A percentile compares a stretch with the other conserved stretches of the same genome.
These are phyloP conservation scores for Acephala macrosclerotiorum DNA, from an alignment of 2,329 filamentous ascomycete genomes.

Conservation along the genomic window DNA sequence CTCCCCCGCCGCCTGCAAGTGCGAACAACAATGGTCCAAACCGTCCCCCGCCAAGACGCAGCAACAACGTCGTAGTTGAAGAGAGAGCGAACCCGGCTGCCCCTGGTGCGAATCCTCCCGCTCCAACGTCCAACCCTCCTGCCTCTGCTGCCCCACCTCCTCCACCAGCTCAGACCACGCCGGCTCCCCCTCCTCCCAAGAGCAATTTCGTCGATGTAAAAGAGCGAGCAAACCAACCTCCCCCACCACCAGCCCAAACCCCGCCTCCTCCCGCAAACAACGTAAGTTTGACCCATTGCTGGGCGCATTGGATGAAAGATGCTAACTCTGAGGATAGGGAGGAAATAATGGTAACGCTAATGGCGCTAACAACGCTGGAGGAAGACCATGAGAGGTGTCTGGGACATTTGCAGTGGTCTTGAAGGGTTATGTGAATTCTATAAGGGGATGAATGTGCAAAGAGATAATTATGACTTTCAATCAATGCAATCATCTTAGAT, in stretches of 20 bases:
- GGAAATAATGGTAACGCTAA: constrained; percentile 4
- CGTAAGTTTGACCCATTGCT: neutral
- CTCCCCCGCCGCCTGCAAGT: constrained; percentile 6
- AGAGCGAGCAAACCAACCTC: neutral
- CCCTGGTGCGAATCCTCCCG: neutral
- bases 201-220: neutral
- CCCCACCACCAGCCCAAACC: neutral
- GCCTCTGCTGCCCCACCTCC: neutral
- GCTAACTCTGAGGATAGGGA: neutral
- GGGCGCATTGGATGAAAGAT: neutral
- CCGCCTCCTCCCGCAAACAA: neutral
- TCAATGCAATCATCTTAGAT: no score
- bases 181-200: neutral
- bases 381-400: neutral
- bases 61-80: neutral
- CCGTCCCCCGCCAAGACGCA: neutral
- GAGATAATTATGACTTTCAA: no score
- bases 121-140: neutral
- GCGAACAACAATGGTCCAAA: constrained; percentile 2
- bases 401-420: neutral
- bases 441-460: no score
- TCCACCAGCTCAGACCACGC: neutral
- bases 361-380: neutral
- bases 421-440: no score
- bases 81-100: neutral